phyloP scores from a whole-genome alignment of 202 grass and related monocot genomes.

The Carex sylvatica region DNA sequence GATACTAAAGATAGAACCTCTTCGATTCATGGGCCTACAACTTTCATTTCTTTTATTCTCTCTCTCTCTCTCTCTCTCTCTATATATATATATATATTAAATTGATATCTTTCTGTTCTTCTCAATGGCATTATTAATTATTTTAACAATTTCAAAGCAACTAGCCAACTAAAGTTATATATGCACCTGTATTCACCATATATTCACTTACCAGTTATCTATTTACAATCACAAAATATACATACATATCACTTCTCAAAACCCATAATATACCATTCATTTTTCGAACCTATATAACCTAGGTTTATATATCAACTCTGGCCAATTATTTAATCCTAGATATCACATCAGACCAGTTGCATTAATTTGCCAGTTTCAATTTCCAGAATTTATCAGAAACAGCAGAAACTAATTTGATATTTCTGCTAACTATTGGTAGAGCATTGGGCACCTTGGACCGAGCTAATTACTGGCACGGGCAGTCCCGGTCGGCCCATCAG shows the following conservation, averaged over 20 bases:
- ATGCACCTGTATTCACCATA: not conserved
- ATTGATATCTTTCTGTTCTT: no score
- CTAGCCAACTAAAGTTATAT: not conserved
- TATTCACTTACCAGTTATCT: not conserved
- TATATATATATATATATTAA: no score
- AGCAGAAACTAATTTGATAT: not conserved
- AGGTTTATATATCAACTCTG: not conserved
- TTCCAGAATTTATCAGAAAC: not conserved
- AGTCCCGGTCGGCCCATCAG: not conserved
- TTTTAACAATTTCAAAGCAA: not conserved
- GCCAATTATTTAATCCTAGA: not conserved
- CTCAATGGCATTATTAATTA: no score
- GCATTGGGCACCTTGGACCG: constrained; percentile 46
- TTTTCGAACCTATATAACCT: not conserved
- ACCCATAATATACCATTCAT: not conserved
- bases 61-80: no score
- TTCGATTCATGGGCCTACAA: not conserved
- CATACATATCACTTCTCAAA: not conserved
- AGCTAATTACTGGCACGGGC: not conserved
- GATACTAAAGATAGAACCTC: no score
- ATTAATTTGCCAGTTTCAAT: not conserved
- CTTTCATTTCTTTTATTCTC: not conserved
- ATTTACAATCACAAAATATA: constrained; percentile 11
- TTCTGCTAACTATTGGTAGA: constrained; percentile 32
- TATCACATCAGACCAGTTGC: not conserved